Evolutionary conservation across 441 rosid genomes (phyloP).

Genomic region (Erodium texanum): DNA sequence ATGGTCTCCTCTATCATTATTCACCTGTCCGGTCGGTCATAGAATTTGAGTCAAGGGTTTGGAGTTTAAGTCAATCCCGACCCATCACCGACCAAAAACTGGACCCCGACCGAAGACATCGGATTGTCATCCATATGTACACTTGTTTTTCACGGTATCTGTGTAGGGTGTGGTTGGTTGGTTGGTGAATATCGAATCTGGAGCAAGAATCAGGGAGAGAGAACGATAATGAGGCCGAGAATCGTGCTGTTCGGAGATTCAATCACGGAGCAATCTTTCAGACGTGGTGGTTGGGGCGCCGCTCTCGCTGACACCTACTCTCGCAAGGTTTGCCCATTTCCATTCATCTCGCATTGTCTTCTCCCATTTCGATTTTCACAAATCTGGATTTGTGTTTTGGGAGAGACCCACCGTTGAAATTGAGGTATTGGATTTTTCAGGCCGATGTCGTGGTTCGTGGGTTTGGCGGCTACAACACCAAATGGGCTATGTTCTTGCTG

Average conservation of each 20-base stretch:
- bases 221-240: constrained; percentile 57
- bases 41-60: too few species aligned
- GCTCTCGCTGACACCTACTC: constrained; percentile 66
- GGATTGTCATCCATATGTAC: too few species aligned
- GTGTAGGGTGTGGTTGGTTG: background rate
- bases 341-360: background rate
- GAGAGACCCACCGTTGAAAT: background rate
- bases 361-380: too few species aligned
- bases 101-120: too few species aligned
- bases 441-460: constrained; percentile 84
- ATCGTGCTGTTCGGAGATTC: constrained; percentile 84
- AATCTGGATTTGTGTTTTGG: background rate
- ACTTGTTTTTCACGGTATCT: too few species aligned
- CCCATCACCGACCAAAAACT: too few species aligned
- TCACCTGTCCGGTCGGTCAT: too few species aligned
- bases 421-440: constrained; percentile 13
- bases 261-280: constrained; percentile 65
- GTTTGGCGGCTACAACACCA: constrained; percentile 82
- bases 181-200: background rate
- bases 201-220: too few species aligned
- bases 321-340: constrained; percentile 46
- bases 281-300: constrained; percentile 85
- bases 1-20: too few species aligned
- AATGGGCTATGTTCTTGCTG: constrained; percentile 90
- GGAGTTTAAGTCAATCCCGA: too few species aligned